Evolutionary conservation across 352 stramenopile genomes (phyloP).

Genomic region (Phytophthora constricta): DNA sequence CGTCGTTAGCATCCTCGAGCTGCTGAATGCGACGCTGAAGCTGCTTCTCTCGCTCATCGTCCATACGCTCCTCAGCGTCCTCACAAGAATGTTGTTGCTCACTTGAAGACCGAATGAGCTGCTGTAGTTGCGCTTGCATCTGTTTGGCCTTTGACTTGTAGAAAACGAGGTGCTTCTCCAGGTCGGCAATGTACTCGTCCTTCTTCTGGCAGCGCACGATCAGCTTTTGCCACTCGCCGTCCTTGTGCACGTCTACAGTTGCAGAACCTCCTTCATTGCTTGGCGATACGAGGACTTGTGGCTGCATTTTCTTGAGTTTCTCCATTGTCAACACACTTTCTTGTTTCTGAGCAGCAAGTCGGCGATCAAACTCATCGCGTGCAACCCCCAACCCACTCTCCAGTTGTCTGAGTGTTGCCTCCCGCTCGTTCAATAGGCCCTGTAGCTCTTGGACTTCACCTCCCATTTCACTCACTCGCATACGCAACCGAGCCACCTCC

Average conservation of each 20-base stretch:
- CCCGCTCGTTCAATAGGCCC: slow-evolving; percentile 53
- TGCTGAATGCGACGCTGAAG: slow-evolving; percentile 68
- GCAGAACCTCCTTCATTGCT: slow-evolving; percentile 12
- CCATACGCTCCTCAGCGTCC: background rate
- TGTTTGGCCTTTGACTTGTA: slow-evolving; percentile 90
- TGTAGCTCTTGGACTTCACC: slow-evolving; percentile 46
- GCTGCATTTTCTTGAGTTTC: slow-evolving; percentile 53
- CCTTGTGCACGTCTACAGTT: slow-evolving; percentile 6
- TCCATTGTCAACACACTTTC: slow-evolving; percentile 42
- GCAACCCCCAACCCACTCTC: slow-evolving; percentile 67
- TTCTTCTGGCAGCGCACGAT: slow-evolving; percentile 79
- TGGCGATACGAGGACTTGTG: slow-evolving; percentile 27
- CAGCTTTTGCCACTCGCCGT: slow-evolving; percentile 76
- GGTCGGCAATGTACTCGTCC: slow-evolving; percentile 82
- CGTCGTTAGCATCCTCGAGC: slow-evolving; percentile 77
- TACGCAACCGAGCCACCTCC: slow-evolving; percentile 55
- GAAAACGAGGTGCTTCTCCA: slow-evolving; percentile 87
- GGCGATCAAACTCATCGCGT: slow-evolving; percentile 75
- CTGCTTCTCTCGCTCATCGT: slow-evolving; percentile 35
- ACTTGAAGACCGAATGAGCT: slow-evolving; percentile 72
- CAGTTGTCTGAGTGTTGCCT: slow-evolving; percentile 57
- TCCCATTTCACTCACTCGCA: slow-evolving; percentile 52
- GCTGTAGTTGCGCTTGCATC: slow-evolving; percentile 82
- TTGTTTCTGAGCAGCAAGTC: slow-evolving; percentile 57
- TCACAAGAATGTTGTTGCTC: slow-evolving; percentile 37